Evolutionary conservation across 2,329 filamentous ascomycete species (phyloP), one percentile per base, ranked within the genome.

Genomic region (Mollisia scopiformis): DNA sequence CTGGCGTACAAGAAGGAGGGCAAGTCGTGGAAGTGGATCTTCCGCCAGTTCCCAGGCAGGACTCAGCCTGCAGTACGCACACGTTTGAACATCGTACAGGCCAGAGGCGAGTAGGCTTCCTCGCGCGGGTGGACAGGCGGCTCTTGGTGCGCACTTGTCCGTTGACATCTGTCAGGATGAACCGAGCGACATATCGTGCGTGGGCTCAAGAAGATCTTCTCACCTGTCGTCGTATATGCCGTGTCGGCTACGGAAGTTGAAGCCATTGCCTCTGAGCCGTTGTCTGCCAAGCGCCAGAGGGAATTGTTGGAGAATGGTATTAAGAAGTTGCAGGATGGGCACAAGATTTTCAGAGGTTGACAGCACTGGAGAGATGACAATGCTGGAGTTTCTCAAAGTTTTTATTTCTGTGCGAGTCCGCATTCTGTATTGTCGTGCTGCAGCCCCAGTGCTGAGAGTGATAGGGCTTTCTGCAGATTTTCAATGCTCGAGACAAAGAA

Each of bases 221-320:
- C 58, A 4, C 64, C 59, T 2, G 33, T 66, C 27, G 52, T 63
- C 1, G 62, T 64, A 19, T 57, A 64, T 49, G 54, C 30, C 1
- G 50, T 66, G 28, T 41, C 55, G n/a, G 59, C 62, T 23, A 19
- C 33, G n/a, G 52, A 64, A 41, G 64, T 53, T 19, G 49, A 67
- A 53, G 60, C 55, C 3, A 70, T 75, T 50, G 70, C 64, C 2
- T 66, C 65, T 6, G 73, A 74, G 51, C 67, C 69, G 6, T 33
- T 33, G 11, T 43, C 61, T 3, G 62, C 64, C 1, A 69, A 65
- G 50, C 55, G 67, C 10, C 58, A 69, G 37, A 57, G 71, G 16
- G 59, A 58, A 13, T 69, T 68, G n/a, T 60, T 72, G 8, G 59
- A 67, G 52, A 65, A 72, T 7, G 58, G 64, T 2, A 67, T 72